Percentiles rank a stretch among this genome's conserved stretches.
These are phyloP conservation scores for Diaporthe ampelina DNA, from an alignment of 2,329 filamentous ascomycete species.

Conservation along the genomic window DNA sequence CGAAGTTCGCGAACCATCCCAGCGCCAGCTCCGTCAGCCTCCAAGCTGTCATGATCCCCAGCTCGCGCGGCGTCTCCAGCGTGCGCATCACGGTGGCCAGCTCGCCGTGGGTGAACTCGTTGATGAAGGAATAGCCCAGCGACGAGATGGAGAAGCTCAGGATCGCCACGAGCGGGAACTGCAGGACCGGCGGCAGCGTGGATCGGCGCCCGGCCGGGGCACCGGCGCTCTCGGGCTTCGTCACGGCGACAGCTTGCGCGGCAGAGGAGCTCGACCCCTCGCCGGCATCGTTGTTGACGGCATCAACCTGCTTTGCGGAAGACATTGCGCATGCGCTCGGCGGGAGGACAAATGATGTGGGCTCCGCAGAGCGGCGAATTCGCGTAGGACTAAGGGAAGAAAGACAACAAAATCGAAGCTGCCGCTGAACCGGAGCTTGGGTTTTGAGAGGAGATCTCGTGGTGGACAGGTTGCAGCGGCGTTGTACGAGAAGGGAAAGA, in stretches of 20 bases:
- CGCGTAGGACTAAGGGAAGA: neutral
- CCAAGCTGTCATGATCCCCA: constrained; percentile 67
- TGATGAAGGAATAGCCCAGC: constrained; percentile 73
- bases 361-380: neutral
- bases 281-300: constrained; percentile 32
- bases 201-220: constrained; percentile 43
- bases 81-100: constrained; percentile 76
- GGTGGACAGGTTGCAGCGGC: constrained; percentile 23
- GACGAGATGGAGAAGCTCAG: constrained; percentile 74
- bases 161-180: constrained; percentile 66
- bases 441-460: neutral
- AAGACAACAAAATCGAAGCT: neutral
- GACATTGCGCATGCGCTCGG: constrained; percentile 37
- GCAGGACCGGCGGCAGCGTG: constrained; percentile 59
- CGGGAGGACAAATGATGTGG: neutral
- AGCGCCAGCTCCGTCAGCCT: constrained; percentile 77
- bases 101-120: constrained; percentile 73
- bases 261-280: constrained; percentile 32
- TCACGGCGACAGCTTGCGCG: constrained; percentile 5
- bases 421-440: constrained; percentile 9
- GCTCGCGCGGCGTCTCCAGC: constrained; percentile 72
- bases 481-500: constrained; percentile 23
- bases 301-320: constrained; percentile 22
- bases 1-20: constrained; percentile 81
- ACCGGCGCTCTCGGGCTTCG: constrained; percentile 12